Conservation (phyloP, 495 filamentous ascomycete species). For the Parathielavia appendiculata region DNA sequence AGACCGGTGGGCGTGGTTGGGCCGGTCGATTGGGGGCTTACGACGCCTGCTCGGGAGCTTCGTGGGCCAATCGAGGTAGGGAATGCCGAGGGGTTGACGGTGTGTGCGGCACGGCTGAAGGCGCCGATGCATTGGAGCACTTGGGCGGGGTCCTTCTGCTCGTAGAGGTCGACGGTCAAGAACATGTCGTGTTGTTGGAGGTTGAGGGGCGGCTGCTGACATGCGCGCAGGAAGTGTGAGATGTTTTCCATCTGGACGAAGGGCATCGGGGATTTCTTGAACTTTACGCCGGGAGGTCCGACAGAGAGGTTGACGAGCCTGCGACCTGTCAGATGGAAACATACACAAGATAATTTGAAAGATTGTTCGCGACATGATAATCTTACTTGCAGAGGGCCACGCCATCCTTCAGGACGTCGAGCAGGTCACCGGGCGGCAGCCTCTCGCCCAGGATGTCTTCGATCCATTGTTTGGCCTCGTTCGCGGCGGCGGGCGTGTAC, state of each 20-base stretch:
- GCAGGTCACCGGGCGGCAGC: conserved; percentile 66
- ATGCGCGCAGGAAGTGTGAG: conserved; percentile 87
- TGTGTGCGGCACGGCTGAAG: conserved; percentile 82
- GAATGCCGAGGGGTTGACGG: conserved; percentile 68
- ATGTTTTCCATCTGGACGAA: conserved; percentile 99
- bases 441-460: conserved; percentile 71
- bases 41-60: conserved; percentile 51
- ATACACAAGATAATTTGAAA: neutral
- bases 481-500: conserved; percentile 88
- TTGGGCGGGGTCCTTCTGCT: conserved; percentile 93
- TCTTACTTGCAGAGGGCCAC: conserved; percentile 84
- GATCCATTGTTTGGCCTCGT: conserved; percentile 83
- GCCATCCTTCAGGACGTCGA: conserved; percentile 85
- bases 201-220: conserved; percentile 75
- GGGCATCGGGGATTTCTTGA: conserved; percentile 83
- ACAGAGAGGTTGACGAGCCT: conserved; percentile 82
- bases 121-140: conserved; percentile 89
- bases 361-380: too few relatives aligned
- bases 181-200: conserved; percentile 93
- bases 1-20: conserved; percentile 43
- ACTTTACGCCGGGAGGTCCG: conserved; percentile 67
- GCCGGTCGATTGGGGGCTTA: conserved; percentile 71
- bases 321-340: conserved; percentile 22
- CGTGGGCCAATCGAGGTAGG: conserved; percentile 65
- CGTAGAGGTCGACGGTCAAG: conserved; percentile 94